A percentile compares a stretch with the other conserved stretches of the same genome.
These are phyloP conservation scores for Leccinum rimulosum DNA, from an alignment of 768 basidiomycete genomes.

Conservation along the genomic window DNA sequence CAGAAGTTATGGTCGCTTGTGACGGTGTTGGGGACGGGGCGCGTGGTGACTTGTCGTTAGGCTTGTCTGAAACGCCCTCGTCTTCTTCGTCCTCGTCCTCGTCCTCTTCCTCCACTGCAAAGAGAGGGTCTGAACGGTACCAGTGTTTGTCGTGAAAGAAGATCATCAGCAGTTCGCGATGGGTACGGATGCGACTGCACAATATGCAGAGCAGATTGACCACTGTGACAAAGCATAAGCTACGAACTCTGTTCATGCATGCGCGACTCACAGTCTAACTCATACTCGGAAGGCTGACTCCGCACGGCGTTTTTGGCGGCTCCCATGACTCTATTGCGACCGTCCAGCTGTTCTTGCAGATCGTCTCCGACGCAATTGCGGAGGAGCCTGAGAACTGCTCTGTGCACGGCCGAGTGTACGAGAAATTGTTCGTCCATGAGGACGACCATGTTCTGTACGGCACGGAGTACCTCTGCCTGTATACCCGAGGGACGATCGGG, in stretches of 20 bases:
- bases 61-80: constrained; percentile 17
- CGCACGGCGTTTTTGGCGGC: constrained; percentile 72
- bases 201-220: constrained; percentile 90
- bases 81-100: constrained; percentile 51
- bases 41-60: constrained; percentile 17
- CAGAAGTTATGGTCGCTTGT: constrained; percentile 54
- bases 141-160: constrained; percentile 96
- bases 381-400: constrained; percentile 79
- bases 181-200: constrained; percentile 88
- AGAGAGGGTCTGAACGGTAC: constrained; percentile 74
- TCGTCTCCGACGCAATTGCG: constrained; percentile 92
- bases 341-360: constrained; percentile 83
- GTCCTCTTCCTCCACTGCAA: constrained; percentile 73
- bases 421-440: constrained; percentile 92
- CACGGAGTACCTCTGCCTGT: constrained; percentile 82
- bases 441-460: constrained; percentile 89
- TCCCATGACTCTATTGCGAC: constrained; percentile 71
- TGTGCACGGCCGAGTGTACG: constrained; percentile 87
- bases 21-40: constrained; percentile 61
- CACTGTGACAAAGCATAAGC: constrained; percentile 46
- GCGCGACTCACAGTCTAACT: constrained; percentile 72
- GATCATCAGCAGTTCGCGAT: constrained; percentile 89
- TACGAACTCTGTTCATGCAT: not conserved
- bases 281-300: constrained; percentile 81
- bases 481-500: constrained; percentile 85